Evolutionary conservation across 2,329 filamentous ascomycete species (phyloP), one percentile per base, ranked within the genome.

Genomic region (Didymella sp.): DNA sequence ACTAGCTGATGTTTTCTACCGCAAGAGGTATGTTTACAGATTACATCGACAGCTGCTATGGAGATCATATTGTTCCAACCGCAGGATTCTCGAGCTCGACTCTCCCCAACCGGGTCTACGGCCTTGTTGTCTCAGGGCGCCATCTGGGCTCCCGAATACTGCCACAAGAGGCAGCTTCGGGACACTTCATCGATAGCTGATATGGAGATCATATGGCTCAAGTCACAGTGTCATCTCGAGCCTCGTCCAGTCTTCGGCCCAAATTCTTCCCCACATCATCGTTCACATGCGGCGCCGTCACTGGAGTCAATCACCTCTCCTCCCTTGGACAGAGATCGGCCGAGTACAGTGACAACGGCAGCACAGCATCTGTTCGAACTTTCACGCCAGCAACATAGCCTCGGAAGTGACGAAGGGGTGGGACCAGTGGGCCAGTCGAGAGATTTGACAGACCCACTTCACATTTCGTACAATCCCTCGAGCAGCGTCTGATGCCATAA

Each of bases 81-180:
- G 31, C n/a, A n/a, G 31, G 17, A 7, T 19, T 17, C 11, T 11
- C n/a, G 11, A 1, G 8, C 7, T 35, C 2, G 33, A 19, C 25
- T 19, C n/a, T 17, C n/a, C 17, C 13, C n/a, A 19, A 8, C 33
- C 8, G 9, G 33, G 0, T 37, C 17, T 27, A 25, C 25, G 4
- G 11, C 27, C 31, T 15, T 40, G 19, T 22, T 35, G 30, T 45
- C 41, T 45, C 28, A 13, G 2, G 3, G 19, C 28, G 28, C 21
- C 42, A 28, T 30, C 8, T 1, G 19, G 19, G 22, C 11, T 9
- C 3, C 5, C 33, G 25, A 17, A 19, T 12, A 40, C 17, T 51
- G 9, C 53, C 47, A 30, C 33, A 56, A 51, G 9, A 42, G 28
- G 53, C 21, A 56, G 13, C 8, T 51, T 4, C 12, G 17, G n/a